Base-by-base conservation (phyloP, 2,329 filamentous ascomycete species). In the Pestalotiopsis sp. region DNA sequence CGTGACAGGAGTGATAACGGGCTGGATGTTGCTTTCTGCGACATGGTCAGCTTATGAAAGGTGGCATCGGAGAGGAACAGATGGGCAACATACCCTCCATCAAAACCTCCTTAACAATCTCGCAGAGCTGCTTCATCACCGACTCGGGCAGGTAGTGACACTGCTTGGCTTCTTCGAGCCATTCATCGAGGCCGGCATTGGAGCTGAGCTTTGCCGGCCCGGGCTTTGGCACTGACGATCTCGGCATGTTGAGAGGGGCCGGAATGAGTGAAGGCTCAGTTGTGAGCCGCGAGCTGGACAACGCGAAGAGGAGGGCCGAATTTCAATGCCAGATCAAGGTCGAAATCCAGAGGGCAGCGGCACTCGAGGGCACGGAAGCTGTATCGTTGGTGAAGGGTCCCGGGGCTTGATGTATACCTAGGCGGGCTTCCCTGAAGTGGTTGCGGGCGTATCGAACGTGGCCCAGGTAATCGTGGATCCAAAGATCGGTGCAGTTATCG, bases 101-200 rank as follows among this genome's bases (percentile, higher is more conserved):
- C 76, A 99, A 87, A 73, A 94, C 97, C 83, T 98, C 96, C 85
- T 99, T 99, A 70, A 98, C 96, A 79, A 97, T 97, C 84, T 99
- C 96, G 81, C 96, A 99, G 63, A 99, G 88, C 81, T 97, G 93
- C 87, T 99, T 99, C 96, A 99, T 99, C 77, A 97, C 94, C 71
- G 91, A 85, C 83, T 99, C 96, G 64, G 96, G 96, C 66, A 99
- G 88, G 80, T 98, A 98, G 81, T 97, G 96, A 84, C 96, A 98
- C 82, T 96, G 93, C 83, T 97, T 98, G 59, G 96, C 96, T 81
- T 97, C 93, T 79, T 96, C 93, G 39, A 99, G 88, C 96, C 96
- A 99, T 83, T 98, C 95, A 80, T 98, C 94, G 41, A 97, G 90
- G 14, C 94, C 94, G 52, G 95, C 93, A 79, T 93, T 93, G 68